These are phyloP conservation scores for Nicotiana attenuata DNA, from an alignment of 257 asterid genomes.

Conservation along the genomic window DNA sequence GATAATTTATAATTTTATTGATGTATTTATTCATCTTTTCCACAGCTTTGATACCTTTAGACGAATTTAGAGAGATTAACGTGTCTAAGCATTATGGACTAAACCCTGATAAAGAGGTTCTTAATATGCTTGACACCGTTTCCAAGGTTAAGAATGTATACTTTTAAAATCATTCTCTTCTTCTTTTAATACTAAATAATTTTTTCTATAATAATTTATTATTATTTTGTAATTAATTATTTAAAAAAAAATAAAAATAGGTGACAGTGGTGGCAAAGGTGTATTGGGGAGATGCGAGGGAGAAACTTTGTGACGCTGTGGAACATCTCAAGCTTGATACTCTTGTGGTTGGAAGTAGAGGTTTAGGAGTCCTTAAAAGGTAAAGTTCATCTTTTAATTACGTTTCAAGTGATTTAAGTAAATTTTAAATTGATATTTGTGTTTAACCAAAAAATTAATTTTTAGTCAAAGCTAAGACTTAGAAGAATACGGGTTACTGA, in stretches of 20 bases:
- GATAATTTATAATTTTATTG: no score
- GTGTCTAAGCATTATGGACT: constrained; percentile 62
- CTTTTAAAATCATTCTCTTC: no score
- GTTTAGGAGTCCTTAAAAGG: constrained; percentile 67
- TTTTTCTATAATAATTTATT: no score
- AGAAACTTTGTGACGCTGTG: constrained; percentile 62
- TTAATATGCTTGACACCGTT: constrained; percentile 54
- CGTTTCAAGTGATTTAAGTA: no score
- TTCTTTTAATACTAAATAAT: no score
- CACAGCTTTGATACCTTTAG: constrained; percentile 73
- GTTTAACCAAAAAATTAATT: no score
- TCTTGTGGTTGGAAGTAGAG: constrained; percentile 73
- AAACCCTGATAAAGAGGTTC: constrained; percentile 65
- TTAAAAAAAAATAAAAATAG: constrained; percentile 9
- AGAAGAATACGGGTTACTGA: no score
- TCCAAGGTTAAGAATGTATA: constrained; percentile 40
- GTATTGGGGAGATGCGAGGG: constrained; percentile 84
- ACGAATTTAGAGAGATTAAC: constrained; percentile 50
- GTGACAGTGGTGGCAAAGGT: constrained; percentile 72
- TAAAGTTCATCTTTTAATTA: no score
- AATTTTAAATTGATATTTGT: no score
- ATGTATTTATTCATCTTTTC: background rate
- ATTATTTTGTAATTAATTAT: background rate
- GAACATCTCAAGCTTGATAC: constrained; percentile 60
- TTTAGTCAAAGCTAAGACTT: no score